These are phyloP conservation scores for Xylaria sp. DNA, from an alignment of 2,329 filamentous ascomycete species.

Conservation along the genomic window DNA sequence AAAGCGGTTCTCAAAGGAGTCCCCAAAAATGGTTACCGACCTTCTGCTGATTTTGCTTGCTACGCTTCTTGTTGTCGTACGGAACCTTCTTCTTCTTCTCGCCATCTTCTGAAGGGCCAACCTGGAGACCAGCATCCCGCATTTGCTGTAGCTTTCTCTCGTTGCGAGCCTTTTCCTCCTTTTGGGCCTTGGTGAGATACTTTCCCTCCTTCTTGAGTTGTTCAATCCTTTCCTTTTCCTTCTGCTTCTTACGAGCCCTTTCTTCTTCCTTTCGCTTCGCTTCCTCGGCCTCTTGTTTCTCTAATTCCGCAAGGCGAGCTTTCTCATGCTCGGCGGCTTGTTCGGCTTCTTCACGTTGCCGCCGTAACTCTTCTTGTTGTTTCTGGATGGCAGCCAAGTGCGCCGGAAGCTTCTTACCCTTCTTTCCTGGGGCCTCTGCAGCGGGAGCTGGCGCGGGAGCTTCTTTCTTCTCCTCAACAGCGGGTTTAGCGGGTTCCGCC, in stretches of 20 bases:
- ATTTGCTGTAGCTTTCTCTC: constrained; percentile 85
- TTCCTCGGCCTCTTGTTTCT: constrained; percentile 70
- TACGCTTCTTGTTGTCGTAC: constrained; percentile 79
- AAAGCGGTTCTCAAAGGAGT: not conserved
- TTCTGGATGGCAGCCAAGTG: constrained; percentile 76
- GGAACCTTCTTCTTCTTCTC: constrained; percentile 77
- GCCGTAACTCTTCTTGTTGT: constrained; percentile 79
- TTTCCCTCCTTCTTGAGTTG: constrained; percentile 88
- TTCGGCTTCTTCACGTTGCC: constrained; percentile 67
- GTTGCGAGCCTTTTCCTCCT: constrained; percentile 78
- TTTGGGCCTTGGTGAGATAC: constrained; percentile 84
- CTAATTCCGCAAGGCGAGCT: constrained; percentile 68
- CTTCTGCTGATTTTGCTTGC: constrained; percentile 62
- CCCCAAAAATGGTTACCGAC: constrained; percentile 38
- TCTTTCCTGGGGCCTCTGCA: constrained; percentile 62
- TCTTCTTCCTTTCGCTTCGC: constrained; percentile 72
- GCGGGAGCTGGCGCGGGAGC: constrained; percentile 48
- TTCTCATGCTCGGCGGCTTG: constrained; percentile 66
- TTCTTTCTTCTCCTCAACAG: constrained; percentile 55
- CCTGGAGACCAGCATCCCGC: constrained; percentile 76
- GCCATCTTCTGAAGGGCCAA: constrained; percentile 52
- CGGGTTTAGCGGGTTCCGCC: constrained; percentile 61
- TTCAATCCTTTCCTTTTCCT: constrained; percentile 84
- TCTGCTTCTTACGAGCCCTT: constrained; percentile 80
- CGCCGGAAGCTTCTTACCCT: constrained; percentile 88